Evolutionary conservation across 2,329 filamentous ascomycete species (phyloP), one percentile per base, ranked within the genome.

Genomic region (Cordyceps fumosorosea): DNA sequence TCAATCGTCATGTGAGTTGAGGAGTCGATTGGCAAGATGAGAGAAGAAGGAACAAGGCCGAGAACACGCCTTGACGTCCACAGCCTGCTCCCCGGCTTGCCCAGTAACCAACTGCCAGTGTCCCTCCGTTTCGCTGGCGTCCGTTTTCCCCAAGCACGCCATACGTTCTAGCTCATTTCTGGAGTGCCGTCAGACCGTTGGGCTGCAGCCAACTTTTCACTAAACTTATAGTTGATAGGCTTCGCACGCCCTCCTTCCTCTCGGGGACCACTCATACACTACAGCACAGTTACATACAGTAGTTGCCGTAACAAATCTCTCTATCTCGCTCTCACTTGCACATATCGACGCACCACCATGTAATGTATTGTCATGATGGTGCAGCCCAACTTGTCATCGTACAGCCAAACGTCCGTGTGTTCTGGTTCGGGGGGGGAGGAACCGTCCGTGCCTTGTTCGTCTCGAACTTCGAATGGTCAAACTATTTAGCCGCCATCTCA

Each of bases 141-240:
- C 56, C 56, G 32, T 51, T 58, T 51, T 42, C 57, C 12, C 26
- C 57, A 12, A 60, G 48, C 57, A 60, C 57, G 57, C 50, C 48
- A 60, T 60, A 26, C 26, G 20, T 47, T 53, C 57, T 60, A 45
- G 57, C 56, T 42, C 20, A 44, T 42, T 52, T 59, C 48, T 52
- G 56, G 47, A 37, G 47, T 20, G 22, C 48, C 37, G 34, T 45
- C 26, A 54, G 50, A 47, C 48, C 50, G 57, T 34, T 47, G 40
- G 57, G 16, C 48, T 26, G n/a, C 24, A 22, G 22, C 26, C 45
- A 53, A 40, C 10, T 11, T 29, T 29, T 3, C 2, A 16, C 16
- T 16, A 11, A n/a, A n/a, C 40, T 11, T 16, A 2, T 12, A 37
- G 2, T 6, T 37, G 11, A 37, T 12, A 37, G 8, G 7, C 7